These are phyloP conservation scores for Actinomortierella wolfii DNA, from an alignment of 371 early-diverging fungal genomes.

Conservation along the genomic window DNA sequence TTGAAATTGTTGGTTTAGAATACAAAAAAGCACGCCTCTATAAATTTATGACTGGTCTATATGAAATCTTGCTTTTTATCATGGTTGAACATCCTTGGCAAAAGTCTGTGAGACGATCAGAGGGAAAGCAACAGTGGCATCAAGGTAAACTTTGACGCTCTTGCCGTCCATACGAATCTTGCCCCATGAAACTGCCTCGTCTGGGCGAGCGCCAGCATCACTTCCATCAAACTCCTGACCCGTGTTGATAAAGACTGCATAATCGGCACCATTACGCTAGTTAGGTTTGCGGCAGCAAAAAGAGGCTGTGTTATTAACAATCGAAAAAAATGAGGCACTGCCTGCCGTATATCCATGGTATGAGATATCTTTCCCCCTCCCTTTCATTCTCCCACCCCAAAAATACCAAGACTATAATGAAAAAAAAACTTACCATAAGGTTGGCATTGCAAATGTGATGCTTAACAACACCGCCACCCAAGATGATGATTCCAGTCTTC, in stretches of 20 bases:
- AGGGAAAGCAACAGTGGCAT: conserved; percentile 97
- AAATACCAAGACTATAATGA: neutral
- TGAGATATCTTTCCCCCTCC: no score
- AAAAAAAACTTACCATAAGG: conserved; percentile 76
- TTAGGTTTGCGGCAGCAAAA: no score
- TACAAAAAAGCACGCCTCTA: no score
- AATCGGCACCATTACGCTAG: conserved; percentile 98
- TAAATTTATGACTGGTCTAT: no score
- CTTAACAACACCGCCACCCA: conserved; percentile 99
- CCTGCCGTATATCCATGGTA: no score
- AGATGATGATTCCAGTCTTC: conserved; percentile 97
- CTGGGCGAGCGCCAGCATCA: conserved; percentile 99
- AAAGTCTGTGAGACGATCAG: conserved; percentile 95
- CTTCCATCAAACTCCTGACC: conserved; percentile 99
- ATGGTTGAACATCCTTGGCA: conserved; percentile 64
- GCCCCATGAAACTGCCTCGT: conserved; percentile 99
- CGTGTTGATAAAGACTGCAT: conserved; percentile 98
- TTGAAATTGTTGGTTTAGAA: no score
- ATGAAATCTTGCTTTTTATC: conserved; percentile 14
- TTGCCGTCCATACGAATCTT: conserved; percentile 92
- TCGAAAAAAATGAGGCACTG: neutral
- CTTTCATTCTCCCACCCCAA: no score
- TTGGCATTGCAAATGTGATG: conserved; percentile 99
- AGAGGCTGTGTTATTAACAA: no score
- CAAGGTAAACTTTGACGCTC: conserved; percentile 95